These are phyloP conservation scores for Penstemon eatonii DNA, from an alignment of 257 asterid species.

Conservation along the genomic window DNA sequence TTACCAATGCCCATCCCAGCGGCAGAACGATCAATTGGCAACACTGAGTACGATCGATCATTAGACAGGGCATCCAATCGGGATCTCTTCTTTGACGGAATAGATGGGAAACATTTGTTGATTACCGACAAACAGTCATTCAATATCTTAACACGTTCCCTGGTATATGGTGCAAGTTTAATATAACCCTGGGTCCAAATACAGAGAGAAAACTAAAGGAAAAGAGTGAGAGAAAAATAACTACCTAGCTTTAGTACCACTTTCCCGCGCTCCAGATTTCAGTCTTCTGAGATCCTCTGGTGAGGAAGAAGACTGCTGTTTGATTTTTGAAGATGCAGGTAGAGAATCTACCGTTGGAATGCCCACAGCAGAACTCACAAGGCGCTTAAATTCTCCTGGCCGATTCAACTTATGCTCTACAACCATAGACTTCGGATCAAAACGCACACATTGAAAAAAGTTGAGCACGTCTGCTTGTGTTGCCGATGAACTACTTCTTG, in stretches of 20 bases:
- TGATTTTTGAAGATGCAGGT: slow-evolving; percentile 57
- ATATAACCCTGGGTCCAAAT: slow-evolving; percentile 23
- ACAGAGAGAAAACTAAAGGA: slow-evolving; percentile 19
- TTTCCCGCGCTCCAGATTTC: slow-evolving; percentile 65
- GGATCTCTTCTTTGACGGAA: slow-evolving; percentile 84
- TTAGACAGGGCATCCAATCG: slow-evolving; percentile 67
- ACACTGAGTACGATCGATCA: slow-evolving; percentile 63
- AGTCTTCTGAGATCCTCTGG: slow-evolving; percentile 79
- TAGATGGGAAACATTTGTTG: slow-evolving; percentile 79
- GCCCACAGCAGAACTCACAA: slow-evolving; percentile 76
- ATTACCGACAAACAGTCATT: slow-evolving; percentile 76
- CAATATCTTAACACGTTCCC: slow-evolving; percentile 90
- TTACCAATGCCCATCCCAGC: slow-evolving; percentile 54
- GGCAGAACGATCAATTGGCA: slow-evolving; percentile 64
- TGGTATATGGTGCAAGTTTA: slow-evolving; percentile 36
- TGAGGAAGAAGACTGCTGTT: slow-evolving; percentile 54
- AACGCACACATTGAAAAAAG: slow-evolving; percentile 79
- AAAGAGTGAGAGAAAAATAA: slow-evolving; percentile 21
- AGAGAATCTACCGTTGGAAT: slow-evolving; percentile 66
- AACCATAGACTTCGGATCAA: slow-evolving; percentile 84
- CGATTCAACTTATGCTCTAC: slow-evolving; percentile 79
- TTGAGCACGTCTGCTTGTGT: slow-evolving; percentile 70
- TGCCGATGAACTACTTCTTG: slow-evolving; percentile 64
- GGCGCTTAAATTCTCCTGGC: slow-evolving; percentile 70
- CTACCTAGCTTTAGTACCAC: slow-evolving; percentile 86